A percentile compares a stretch with the other conserved stretches of the same genome.
Conservation (phyloP, 2,329 filamentous ascomycete species). For the Didymellaceae sp. region DNA sequence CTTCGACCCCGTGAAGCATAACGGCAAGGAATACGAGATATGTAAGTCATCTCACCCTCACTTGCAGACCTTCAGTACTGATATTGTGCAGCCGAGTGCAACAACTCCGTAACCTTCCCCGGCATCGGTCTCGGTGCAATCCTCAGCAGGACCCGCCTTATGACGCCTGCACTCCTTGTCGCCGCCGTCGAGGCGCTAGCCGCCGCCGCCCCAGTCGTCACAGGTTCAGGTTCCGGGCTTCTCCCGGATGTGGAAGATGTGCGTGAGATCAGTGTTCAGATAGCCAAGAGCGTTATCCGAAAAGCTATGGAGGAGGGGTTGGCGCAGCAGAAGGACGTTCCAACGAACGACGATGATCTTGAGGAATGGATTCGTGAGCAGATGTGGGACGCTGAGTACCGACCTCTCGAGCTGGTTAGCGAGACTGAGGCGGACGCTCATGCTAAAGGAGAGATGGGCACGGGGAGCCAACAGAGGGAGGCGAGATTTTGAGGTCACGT, state of each 20-base stretch:
- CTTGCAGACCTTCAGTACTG: background rate
- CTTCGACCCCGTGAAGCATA: conserved; percentile 73
- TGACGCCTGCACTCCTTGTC: conserved; percentile 82
- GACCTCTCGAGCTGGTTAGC: conserved; percentile 65
- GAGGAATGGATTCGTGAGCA: conserved; percentile 77
- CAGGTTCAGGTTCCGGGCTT: conserved; percentile 67
- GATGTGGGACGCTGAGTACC: conserved; percentile 79
- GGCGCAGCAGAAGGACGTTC: conserved; percentile 70
- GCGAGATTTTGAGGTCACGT: conserved; percentile 18
- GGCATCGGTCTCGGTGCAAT: conserved; percentile 84
- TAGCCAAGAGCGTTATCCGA: conserved; percentile 77
- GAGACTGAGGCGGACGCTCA: conserved; percentile 60
- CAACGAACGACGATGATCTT: conserved; percentile 60
- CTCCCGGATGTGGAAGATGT: conserved; percentile 79
- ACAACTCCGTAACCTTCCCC: conserved; percentile 85
- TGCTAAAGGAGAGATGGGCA: conserved; percentile 65
- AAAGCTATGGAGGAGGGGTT: conserved; percentile 73
- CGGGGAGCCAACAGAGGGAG: conserved; percentile 32
- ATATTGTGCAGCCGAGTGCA: conserved; percentile 73
- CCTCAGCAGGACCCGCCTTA: conserved; percentile 68
- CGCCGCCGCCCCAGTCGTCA: conserved; percentile 71
- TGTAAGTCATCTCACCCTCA: conserved; percentile 51
- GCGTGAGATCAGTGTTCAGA: conserved; percentile 75
- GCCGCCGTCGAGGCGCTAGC: conserved; percentile 78
- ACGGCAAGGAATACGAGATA: conserved; percentile 62